phyloP scores from a whole-genome alignment of 2,329 filamentous ascomycete species.

The Knufia fluminis region DNA sequence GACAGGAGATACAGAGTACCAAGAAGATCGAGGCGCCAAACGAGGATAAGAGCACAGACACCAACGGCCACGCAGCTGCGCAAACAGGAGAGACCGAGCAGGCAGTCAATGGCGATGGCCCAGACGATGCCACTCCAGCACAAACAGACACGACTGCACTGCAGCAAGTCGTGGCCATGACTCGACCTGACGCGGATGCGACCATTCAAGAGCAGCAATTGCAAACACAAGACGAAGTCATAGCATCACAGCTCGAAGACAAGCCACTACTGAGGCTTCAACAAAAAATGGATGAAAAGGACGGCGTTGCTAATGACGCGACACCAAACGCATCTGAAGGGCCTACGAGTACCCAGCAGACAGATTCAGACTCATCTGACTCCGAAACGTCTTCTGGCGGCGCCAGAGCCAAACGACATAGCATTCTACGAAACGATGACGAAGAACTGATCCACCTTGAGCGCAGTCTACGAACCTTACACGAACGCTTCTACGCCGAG shows the following conservation, averaged over 20 bases:
- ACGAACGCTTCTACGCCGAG: constrained; percentile 70
- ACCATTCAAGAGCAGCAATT: constrained; percentile 63
- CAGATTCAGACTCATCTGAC: constrained; percentile 33
- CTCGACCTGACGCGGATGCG: constrained; percentile 46
- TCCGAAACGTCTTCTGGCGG: constrained; percentile 12
- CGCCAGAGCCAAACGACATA: constrained; percentile 47
- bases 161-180: constrained; percentile 71
- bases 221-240: constrained; percentile 74
- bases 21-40: constrained; percentile 14
- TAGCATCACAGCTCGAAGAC: constrained; percentile 82
- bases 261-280: constrained; percentile 87
- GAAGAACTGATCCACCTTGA: constrained; percentile 70
- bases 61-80: constrained; percentile 4
- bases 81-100: constrained; percentile 22
- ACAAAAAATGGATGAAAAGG: constrained; percentile 66
- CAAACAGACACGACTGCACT: constrained; percentile 38
- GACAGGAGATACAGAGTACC: constrained; percentile 36
- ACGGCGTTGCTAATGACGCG: constrained; percentile 28
- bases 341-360: constrained; percentile 27
- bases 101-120: constrained; percentile 4
- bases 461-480: constrained; percentile 64
- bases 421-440: constrained; percentile 80
- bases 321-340: constrained; percentile 11
- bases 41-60: constrained; percentile 6
- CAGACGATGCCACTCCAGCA: constrained; percentile 6